These are phyloP conservation scores for Wickerhamomyces alni DNA, from an alignment of 805 yeast genomes.

Conservation along the genomic window DNA sequence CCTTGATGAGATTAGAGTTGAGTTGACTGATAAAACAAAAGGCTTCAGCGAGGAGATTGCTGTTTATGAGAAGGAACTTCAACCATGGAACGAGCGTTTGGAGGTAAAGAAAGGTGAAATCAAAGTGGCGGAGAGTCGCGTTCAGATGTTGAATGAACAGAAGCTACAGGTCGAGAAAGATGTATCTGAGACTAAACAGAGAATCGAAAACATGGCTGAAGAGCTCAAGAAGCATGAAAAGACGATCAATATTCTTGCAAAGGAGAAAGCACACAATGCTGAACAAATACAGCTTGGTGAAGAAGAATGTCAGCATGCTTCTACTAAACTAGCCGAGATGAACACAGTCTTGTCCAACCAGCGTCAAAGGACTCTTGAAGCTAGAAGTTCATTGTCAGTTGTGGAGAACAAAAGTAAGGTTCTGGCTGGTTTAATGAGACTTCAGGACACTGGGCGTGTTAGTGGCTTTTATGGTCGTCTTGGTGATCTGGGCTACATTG, in stretches of 20 bases:
- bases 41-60: slow-evolving; percentile 62
- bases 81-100: slow-evolving; percentile 77
- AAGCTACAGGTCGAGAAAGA: slow-evolving; percentile 38
- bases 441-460: slow-evolving; percentile 77
- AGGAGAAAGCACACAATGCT: slow-evolving; percentile 41
- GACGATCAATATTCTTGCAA: slow-evolving; percentile 37
- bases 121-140: slow-evolving; percentile 56
- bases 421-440: slow-evolving; percentile 55
- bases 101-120: slow-evolving; percentile 58
- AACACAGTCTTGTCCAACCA: slow-evolving; percentile 44
- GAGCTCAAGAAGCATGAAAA: slow-evolving; percentile 46
- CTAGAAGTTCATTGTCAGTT: slow-evolving; percentile 49
- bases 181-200: slow-evolving; percentile 35
- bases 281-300: slow-evolving; percentile 57
- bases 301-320: slow-evolving; percentile 46
- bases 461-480: slow-evolving; percentile 83
- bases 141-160: slow-evolving; percentile 51
- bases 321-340: slow-evolving; percentile 43
- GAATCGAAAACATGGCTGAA: slow-evolving; percentile 38
- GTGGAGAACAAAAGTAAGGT: slow-evolving; percentile 70
- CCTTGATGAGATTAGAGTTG: slow-evolving; percentile 59
- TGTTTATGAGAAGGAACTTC: slow-evolving; percentile 53
- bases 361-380: slow-evolving; percentile 63
- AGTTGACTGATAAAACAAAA: slow-evolving; percentile 69
- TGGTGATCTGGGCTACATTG: slow-evolving; percentile 91